Base-by-base conservation (phyloP, 306 rosid genomes). In the Nissolia schottii region DNA sequence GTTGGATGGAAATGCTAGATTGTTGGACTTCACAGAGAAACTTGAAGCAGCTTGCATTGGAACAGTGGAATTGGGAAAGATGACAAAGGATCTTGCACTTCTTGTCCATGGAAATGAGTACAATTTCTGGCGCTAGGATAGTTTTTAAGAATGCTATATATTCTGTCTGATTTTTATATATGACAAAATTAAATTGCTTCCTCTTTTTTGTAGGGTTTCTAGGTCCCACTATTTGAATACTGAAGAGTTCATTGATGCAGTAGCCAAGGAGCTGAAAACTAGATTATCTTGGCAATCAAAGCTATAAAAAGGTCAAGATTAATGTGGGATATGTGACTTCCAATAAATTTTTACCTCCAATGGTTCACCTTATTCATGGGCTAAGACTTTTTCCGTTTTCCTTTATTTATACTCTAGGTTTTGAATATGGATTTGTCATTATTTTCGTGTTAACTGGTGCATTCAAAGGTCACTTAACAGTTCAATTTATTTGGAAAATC, bases 81-180 rank as follows among this genome's bases (percentile, higher is more conserved):
- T 94, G 98, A 94, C 98, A 75, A 94, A 94, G 90, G 97, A 94
- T 89, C 98, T 94, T 56, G 98, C 98, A 0, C 88, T 91, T 75
- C 88, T 94, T 77, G 77, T 81, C 83, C 95, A 94, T 71, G 97
- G 97, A 61, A 77, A 96, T 4, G 91, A 89, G 97, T 94, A n/a
- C n/a, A 83, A 83, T 86, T 80, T 18, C 48, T 62, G 43, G 49
- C 80, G 29, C 27, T 63, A 5, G 16, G 28, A 75, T 35, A 63
- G 27, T 78, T 32, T 38, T 79, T 67, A 50, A 7, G 35, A 74
- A 27, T 35, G 37, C 57, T 70, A 37, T 34, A 18, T 70, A 35
- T 71, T 49, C 6, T 12, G 19, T 27, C 38, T 43, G 7, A 5
- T 37, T 20, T 45, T 58, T 43, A 53, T 57, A 22, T 0, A 10